phyloP scores from a whole-genome alignment of 495 filamentous ascomycete species.

The Aspergillus cristatus region DNA sequence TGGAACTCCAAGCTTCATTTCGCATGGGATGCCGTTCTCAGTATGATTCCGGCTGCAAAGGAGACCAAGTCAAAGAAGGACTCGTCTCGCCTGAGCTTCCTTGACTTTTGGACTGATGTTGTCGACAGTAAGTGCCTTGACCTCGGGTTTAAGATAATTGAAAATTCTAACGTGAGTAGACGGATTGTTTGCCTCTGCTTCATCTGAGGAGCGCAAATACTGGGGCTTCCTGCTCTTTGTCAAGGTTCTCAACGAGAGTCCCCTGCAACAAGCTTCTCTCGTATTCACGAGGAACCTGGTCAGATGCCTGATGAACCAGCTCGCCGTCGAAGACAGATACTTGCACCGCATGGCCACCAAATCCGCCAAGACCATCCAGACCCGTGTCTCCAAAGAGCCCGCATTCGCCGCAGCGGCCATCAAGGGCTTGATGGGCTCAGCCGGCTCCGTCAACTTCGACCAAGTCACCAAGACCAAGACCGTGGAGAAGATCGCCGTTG shows the following conservation, averaged over 20 bases:
- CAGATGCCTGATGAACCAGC: conserved; percentile 77
- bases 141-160: not conserved
- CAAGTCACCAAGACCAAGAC: conserved; percentile 83
- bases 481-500: conserved; percentile 61
- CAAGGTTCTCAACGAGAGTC: conserved; percentile 50
- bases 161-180: conserved; percentile 36
- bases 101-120: conserved; percentile 77
- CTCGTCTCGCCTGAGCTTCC: conserved; percentile 44
- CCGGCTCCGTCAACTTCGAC: conserved; percentile 74
- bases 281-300: conserved; percentile 79
- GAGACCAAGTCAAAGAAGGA: conserved; percentile 20
- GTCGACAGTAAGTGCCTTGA: conserved; percentile 66
- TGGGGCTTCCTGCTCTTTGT: conserved; percentile 82
- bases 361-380: conserved; percentile 56
- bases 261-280: conserved; percentile 33
- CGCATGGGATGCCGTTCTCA: conserved; percentile 73
- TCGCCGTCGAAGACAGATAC: conserved; percentile 73
- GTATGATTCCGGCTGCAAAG: conserved; percentile 21
- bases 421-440: conserved; percentile 52
- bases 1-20: conserved; percentile 80
- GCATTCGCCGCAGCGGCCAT: conserved; percentile 50
- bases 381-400: conserved; percentile 55
- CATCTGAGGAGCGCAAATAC: conserved; percentile 81
- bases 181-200: conserved; percentile 66
- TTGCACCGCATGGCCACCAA: conserved; percentile 73